phyloP scores from a whole-genome alignment of 306 rosid species.

The Quercus robur region DNA sequence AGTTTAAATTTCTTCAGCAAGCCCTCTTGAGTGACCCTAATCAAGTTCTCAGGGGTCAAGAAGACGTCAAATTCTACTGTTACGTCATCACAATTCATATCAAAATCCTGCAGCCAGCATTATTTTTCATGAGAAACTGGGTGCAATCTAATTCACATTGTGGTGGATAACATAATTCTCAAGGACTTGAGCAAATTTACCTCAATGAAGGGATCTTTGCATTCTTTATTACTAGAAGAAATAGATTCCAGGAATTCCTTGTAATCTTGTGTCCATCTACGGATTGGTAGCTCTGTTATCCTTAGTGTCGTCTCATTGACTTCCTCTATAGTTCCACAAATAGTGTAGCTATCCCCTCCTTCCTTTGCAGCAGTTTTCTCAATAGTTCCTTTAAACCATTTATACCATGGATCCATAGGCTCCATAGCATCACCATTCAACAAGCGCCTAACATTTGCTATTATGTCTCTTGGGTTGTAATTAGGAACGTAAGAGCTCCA shows the following conservation, averaged over 20 bases:
- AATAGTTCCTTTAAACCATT: conserved; percentile 74
- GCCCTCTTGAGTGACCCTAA: too few species aligned
- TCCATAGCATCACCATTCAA: conserved; percentile 49
- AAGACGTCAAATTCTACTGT: conserved; percentile 61
- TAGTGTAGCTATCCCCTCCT: conserved; percentile 41
- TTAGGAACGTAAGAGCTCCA: conserved; percentile 95
- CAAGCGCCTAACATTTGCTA: conserved; percentile 68
- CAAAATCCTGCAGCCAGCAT: conserved; percentile 56
- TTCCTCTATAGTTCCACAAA: conserved; percentile 64
- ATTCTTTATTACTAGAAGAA: conserved; percentile 59
- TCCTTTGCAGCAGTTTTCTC: conserved; percentile 69
- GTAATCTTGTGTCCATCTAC: conserved; percentile 94
- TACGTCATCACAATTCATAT: conserved; percentile 82
- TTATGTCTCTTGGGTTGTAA: conserved; percentile 87
- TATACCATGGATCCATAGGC: conserved; percentile 98
- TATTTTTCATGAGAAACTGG: not conserved
- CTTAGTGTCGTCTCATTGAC: conserved; percentile 57
- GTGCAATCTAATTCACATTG: not conserved
- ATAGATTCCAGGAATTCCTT: conserved; percentile 80
- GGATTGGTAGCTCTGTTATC: conserved; percentile 72
- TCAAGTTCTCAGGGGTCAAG: conserved; percentile 45
- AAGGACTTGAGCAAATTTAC: conserved; percentile 25
- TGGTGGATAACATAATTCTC: not conserved
- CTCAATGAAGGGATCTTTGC: conserved; percentile 81
- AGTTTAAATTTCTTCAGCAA: too few species aligned